Evolutionary conservation across 306 rosid genomes (phyloP), one percentile per base, ranked within the genome.

Genomic region (Vigna unguiculata): DNA sequence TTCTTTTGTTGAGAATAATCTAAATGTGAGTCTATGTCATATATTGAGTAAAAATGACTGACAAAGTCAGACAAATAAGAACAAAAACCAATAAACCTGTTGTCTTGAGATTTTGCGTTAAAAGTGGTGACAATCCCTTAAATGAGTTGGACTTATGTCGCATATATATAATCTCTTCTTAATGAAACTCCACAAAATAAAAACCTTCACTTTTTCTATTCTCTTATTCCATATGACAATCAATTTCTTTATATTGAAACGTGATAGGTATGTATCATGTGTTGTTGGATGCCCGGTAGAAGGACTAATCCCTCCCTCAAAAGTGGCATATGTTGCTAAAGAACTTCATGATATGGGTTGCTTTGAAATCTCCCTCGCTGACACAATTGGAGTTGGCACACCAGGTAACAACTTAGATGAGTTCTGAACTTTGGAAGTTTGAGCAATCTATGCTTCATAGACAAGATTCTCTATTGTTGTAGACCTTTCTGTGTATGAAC

Each of bases 321-420:
- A 75, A 78, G 98, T 95, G 34, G 97, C 96, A 58, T 89, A 89
- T 80, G 96, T 95, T 43, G 97, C 98, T 71, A 95, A 90, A 81
- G 91, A 88, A 81, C 87, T 95, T 32, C 72, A 89, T 72, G 90
- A 95, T 71, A 93, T 93, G 97, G 98, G 98, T 49, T 95, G 98
- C 88, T 95, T 89, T 69, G 98, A 95, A 79, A 92, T 95, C 83
- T 95, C 98, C 76, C 97, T 95, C 41, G 98, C 85, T 57, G 97
- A 95, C 96, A 95, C 98, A 63, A 90, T 88, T 22, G 98, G 98
- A 51, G 92, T 92, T 21, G 96, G 87, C 82, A 92, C 96, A 20
- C 98, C 96, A 80, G 97, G 98, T 91, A 88, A 80, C 17, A 46
- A 54, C 54, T 48, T 83, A 21, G 60, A 71, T 65, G 61, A 24